These are phyloP conservation scores for Smithsoniella earleae DNA, from an alignment of 163 green algal genomes.

Conservation along the genomic window DNA sequence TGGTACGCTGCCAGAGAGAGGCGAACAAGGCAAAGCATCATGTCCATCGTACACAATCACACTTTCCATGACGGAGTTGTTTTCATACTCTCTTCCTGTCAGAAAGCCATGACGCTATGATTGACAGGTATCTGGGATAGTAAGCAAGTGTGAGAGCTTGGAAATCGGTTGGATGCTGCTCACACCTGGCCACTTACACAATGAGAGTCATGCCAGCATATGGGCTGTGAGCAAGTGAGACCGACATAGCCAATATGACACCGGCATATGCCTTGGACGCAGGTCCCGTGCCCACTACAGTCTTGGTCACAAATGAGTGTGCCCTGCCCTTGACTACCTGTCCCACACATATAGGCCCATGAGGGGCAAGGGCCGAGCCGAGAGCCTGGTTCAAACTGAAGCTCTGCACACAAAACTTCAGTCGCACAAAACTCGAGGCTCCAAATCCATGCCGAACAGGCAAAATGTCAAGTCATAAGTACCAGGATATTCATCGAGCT, in stretches of 20 bases:
- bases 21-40: too few species aligned
- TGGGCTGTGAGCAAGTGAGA: not conserved
- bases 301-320: not conserved
- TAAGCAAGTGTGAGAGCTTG: too few species aligned
- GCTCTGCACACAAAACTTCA: not conserved
- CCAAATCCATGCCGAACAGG: not conserved
- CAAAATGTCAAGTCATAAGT: not conserved
- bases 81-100: too few species aligned
- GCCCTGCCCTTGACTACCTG: not conserved
- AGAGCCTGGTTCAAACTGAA: not conserved
- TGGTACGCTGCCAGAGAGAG: too few species aligned
- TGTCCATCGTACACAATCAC: too few species aligned
- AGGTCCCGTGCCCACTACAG: not conserved
- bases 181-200: too few species aligned
- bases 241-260: conserved; percentile 21
- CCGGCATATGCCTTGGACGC: not conserved
- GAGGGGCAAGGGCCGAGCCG: conserved; percentile 1
- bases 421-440: not conserved
- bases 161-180: too few species aligned
- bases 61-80: too few species aligned
- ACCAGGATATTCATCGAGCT: conserved; percentile 17
- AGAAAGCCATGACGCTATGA: too few species aligned
- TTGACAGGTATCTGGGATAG: too few species aligned
- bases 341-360: not conserved
- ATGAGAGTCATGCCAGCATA: conserved; percentile 23